phyloP scores from a whole-genome alignment of 2,329 filamentous ascomycete species.

The Trichoderma semiorbis region DNA sequence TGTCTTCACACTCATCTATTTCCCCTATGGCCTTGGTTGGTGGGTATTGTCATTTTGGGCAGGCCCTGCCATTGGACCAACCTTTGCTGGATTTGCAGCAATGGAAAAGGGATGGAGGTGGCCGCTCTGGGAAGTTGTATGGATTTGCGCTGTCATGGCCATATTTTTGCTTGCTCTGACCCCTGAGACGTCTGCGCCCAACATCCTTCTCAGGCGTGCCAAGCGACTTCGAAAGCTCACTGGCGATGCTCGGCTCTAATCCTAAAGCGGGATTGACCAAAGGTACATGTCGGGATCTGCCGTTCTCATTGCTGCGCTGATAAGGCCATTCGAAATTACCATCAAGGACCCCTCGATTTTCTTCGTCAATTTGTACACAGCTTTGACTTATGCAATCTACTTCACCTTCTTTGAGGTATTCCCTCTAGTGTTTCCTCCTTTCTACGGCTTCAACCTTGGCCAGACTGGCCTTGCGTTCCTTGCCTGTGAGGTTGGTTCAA shows the following conservation, averaged over 20 bases:
- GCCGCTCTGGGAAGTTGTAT: conserved; percentile 56
- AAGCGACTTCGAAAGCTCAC: conserved; percentile 42
- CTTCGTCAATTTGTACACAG: conserved; percentile 38
- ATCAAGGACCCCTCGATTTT: conserved; percentile 34
- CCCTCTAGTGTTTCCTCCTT: neutral
- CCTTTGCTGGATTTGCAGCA: conserved; percentile 41
- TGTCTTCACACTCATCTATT: conserved; percentile 49
- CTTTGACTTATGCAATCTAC: conserved; percentile 40
- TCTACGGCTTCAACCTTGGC: neutral
- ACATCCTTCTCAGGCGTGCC: conserved; percentile 55
- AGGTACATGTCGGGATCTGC: conserved; percentile 20
- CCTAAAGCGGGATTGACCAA: conserved; percentile 25
- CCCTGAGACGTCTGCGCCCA: conserved; percentile 54
- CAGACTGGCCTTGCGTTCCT: neutral
- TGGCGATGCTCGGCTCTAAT: conserved; percentile 20
- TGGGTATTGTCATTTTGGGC: conserved; percentile 50
- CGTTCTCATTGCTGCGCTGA: conserved; percentile 23
- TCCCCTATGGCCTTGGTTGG: conserved; percentile 55
- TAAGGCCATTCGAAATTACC: conserved; percentile 32
- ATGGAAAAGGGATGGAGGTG: conserved; percentile 52
- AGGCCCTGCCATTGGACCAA: conserved; percentile 3
- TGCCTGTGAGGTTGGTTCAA: neutral
- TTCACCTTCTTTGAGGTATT: conserved; percentile 2
- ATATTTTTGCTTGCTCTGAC: conserved; percentile 53
- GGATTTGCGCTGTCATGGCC: conserved; percentile 50